Evolutionary conservation across 2,329 filamentous ascomycete species (phyloP).

Genomic region (Aspergillus fumigatus): DNA sequence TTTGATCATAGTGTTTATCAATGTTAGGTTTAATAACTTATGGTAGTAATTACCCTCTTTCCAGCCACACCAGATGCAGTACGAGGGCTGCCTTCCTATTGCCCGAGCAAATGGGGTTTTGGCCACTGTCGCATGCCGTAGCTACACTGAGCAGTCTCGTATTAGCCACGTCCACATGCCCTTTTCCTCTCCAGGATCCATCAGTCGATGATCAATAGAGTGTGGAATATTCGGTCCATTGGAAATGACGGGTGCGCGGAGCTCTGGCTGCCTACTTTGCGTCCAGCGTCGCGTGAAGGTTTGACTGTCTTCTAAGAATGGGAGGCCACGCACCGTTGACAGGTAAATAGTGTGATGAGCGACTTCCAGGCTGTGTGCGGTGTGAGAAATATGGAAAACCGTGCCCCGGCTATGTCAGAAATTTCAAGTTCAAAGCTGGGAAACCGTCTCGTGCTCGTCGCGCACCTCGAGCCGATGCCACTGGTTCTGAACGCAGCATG

Average conservation of each 20-base stretch:
- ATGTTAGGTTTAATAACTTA: no score
- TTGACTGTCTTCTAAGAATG: neutral
- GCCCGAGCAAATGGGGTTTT: neutral
- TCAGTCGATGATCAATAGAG: neutral
- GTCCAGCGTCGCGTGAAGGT: constrained; percentile 27
- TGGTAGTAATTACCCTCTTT: no score
- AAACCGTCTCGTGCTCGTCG: constrained; percentile 23
- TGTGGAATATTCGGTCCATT: neutral
- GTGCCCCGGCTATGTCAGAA: constrained; percentile 31
- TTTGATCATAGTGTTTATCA: no score
- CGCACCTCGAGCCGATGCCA: constrained; percentile 1
- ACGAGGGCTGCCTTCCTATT: no score
- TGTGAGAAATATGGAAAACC: constrained; percentile 30
- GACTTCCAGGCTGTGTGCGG: constrained; percentile 26
- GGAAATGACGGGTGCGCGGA: constrained; percentile 21
- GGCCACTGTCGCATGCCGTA: neutral
- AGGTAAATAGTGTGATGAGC: constrained; percentile 30
- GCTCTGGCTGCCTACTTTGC: constrained; percentile 23
- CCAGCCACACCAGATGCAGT: no score
- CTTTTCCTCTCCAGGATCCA: neutral
- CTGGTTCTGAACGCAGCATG: neutral
- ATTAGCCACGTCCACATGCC: neutral
- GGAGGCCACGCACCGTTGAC: neutral
- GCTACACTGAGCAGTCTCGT: neutral
- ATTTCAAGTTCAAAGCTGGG: constrained; percentile 32